Base-by-base conservation (phyloP, 495 filamentous ascomycete species). In the Lichina pygmaea region DNA sequence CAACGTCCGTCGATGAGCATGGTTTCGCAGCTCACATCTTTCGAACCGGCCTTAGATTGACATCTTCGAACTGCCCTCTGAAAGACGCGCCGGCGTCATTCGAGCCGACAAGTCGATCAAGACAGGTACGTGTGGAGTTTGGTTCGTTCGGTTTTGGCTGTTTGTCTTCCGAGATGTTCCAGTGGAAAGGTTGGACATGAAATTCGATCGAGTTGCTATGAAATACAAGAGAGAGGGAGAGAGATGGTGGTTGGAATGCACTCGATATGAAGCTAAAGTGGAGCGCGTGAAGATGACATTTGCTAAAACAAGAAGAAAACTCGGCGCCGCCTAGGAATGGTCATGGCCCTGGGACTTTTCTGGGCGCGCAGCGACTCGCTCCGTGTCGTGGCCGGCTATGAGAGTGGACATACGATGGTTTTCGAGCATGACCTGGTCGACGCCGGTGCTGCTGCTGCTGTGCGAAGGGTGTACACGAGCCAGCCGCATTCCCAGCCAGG, bases 61-160 rank as follows among this genome's bases (percentile, higher is more conserved):
- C 55, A 77, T 97, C 45, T 89, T 84, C 60, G 73, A 81, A 47
- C 67, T 97, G 7, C 86, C 89, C 10, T 68, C 66, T 9, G 76
- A 80, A 51, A 62, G 58, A 40, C 72, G 84, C 7, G 60, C 75
- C 12, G 67, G 75, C 49, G 80, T 79, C 0, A 67, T 91, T 13
- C 59, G 70, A 0, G 70, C 67, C 5, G 64, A 70, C 33, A 58
- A 61, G 36, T 47, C 59, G 11, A 62, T 68, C 24, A 71, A 81
- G 43, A 76, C 77, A 13, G 80, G 56, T 57, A 16, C 44, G 52
- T 39, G 11, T 15, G 11, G 11, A 15, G 1, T 6, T 11, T 11
- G 1, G 1, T 39, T 39, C 36, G 11, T 11, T 3, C n/a, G n/a
- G n/a, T n/a, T n/a, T n/a, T n/a, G n/a, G n/a, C n/a, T n/a, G n/a